Base-by-base conservation (phyloP, 2,329 filamentous ascomycete genomes). In the Coleophoma cylindrospora region DNA sequence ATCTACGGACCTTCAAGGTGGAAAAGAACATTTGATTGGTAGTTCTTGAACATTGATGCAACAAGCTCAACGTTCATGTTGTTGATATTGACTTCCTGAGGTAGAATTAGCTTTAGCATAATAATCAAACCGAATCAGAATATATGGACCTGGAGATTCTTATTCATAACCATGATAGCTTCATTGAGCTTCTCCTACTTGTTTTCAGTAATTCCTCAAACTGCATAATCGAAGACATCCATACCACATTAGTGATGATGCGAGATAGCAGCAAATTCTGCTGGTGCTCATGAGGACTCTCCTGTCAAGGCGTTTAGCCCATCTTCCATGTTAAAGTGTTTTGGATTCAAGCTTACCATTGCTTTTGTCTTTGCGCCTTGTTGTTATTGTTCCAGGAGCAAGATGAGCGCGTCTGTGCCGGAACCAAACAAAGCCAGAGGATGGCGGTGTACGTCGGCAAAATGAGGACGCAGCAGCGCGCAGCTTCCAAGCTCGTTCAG, bases 1-100 rank as follows among this genome's bases (percentile, higher is more conserved):
- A 15, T 12, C n/a, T 15, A 27, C 27, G 9, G 9, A 95, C 94
- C 94, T 83, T 97, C 94, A 6, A 99, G 78, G 63, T 99, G 94
- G 68, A 99, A 97, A 6, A 97, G 74, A 13, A 97, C 92, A 62
- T 97, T 99, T 11, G 91, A 96, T 68, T 96, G 91, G 68, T 99
- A 99, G 71, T 97, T 99, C 74, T 97, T 96, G 77, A 97, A 99
- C 94, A 99, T 99, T 66, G 97, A 92, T 1, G 92, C 91, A 5
- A 97, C 94, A 3, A 97, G 79, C 72, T 97, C 94, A 34, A 96
- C 90, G 65, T 99, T 95, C 91, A 97, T 96, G 68, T 97, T 99
- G 64, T 96, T 89, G 50, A 96, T 86, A 65, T 97, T 97, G 77
- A 97, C 96, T 59, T 97, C 92, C 88, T 96, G 22, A 14, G 27